Evolutionary conservation across 805 yeast species (phyloP).

Genomic region (Hemisphaericaspora nanyangensis): DNA sequence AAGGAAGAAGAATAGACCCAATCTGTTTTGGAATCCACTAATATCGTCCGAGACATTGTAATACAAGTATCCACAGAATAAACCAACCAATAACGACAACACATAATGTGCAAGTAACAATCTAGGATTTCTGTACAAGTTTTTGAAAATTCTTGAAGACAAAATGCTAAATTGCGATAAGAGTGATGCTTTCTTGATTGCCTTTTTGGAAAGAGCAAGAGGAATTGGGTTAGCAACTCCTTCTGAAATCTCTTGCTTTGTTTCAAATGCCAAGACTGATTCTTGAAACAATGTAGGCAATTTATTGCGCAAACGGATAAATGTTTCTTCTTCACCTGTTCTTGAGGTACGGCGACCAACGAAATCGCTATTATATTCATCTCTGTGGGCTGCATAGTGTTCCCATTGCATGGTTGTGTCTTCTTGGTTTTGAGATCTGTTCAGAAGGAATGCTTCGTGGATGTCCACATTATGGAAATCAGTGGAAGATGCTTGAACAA

Average conservation of each 20-base stretch:
- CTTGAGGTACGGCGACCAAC: constrained; percentile 12
- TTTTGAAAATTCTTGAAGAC: constrained; percentile 85
- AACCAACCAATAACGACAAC: constrained; percentile 70
- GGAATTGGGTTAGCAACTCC: constrained; percentile 20
- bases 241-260: constrained; percentile 34
- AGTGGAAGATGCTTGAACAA: constrained; percentile 8
- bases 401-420: constrained; percentile 82
- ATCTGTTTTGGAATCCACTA: constrained; percentile 92
- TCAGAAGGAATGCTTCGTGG: constrained; percentile 26
- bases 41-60: constrained; percentile 83
- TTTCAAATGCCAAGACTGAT: constrained; percentile 38
- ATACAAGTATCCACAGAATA: constrained; percentile 82
- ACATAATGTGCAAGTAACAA: constrained; percentile 81
- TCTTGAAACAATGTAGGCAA: constrained; percentile 33
- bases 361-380: constrained; percentile 48
- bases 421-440: constrained; percentile 26
- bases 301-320: constrained; percentile 21
- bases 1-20: constrained; percentile 89
- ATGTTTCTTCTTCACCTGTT: constrained; percentile 19
- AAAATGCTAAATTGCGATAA: constrained; percentile 66
- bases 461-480: constrained; percentile 17
- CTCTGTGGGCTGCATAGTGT: constrained; percentile 77
- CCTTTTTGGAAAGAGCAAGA: constrained; percentile 27
- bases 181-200: constrained; percentile 52
- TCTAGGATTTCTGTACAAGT: constrained; percentile 88